phyloP scores from a whole-genome alignment of 257 asterid species.

The Fraxinus americana region DNA sequence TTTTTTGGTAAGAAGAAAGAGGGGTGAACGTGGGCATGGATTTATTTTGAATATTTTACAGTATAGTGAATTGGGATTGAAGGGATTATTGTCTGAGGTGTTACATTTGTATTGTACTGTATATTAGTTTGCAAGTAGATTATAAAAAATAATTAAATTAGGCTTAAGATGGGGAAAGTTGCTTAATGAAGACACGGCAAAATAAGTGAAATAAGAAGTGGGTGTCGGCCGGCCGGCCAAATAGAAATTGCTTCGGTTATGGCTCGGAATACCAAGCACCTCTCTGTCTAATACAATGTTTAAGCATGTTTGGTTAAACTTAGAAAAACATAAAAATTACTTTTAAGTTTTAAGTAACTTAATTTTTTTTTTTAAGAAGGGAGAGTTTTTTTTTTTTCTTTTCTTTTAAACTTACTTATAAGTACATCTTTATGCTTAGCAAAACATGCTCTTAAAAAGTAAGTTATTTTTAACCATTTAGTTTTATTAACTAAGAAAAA shows the following conservation, averaged over 20 bases:
- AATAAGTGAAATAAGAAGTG: constrained; percentile 33
- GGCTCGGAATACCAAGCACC: not conserved
- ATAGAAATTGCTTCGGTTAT: not conserved
- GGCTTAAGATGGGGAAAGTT: constrained; percentile 33
- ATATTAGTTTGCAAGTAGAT: constrained; percentile 11
- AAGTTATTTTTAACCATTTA: no score
- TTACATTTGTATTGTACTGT: constrained; percentile 15
- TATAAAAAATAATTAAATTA: not conserved
- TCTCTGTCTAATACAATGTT: not conserved
- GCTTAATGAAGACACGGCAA: constrained; percentile 43
- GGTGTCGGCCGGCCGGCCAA: constrained; percentile 40
- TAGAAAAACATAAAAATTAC: no score
- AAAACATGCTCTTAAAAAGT: no score
- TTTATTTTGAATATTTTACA: constrained; percentile 4
- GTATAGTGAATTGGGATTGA: constrained; percentile 31
- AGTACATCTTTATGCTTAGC: no score
- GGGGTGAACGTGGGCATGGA: constrained; percentile 33
- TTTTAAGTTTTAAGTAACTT: no score
- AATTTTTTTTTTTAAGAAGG: no score
- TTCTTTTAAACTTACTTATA: no score
- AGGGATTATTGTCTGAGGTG: constrained; percentile 29
- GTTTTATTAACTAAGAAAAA: no score
- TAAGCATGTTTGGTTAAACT: not conserved
- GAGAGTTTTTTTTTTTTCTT: no score
- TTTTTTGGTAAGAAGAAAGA: constrained; percentile 16